Percentiles rank a stretch among this genome's conserved stretches.
Conservation (phyloP, 768 basidiomycete species). For the Phlegmacium glaucopus region DNA sequence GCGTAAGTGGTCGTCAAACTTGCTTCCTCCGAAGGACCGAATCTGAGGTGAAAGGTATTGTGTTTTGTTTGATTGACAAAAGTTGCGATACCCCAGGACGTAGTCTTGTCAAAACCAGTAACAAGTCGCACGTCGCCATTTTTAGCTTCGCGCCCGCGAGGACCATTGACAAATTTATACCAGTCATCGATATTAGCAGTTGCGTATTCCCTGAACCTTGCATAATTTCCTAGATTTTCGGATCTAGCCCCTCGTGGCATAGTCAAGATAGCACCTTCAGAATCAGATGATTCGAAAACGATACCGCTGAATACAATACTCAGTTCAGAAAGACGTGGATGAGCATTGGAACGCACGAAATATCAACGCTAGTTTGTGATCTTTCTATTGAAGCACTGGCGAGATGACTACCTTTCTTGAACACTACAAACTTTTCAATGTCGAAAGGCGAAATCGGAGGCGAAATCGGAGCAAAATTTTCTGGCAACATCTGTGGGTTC, state of each 20-base stretch:
- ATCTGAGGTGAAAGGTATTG: slow-evolving; percentile 5
- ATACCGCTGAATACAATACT: slow-evolving; percentile 1
- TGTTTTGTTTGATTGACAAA: slow-evolving; percentile 7
- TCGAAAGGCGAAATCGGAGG: slow-evolving; percentile 1
- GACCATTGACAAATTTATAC: slow-evolving; percentile 13
- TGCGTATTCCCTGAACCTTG: slow-evolving; percentile 9
- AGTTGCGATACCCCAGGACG: slow-evolving; percentile 18
- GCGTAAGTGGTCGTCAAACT: not conserved
- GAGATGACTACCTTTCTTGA: slow-evolving; percentile 8
- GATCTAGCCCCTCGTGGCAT: slow-evolving; percentile 17
- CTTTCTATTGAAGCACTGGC: slow-evolving; percentile 8
- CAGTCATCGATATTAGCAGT: slow-evolving; percentile 11
- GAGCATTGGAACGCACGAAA: slow-evolving; percentile 1
- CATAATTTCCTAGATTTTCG: slow-evolving; percentile 7
- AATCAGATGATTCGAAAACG: slow-evolving; percentile 8
- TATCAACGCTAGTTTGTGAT: not conserved
- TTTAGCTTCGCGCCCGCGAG: slow-evolving; percentile 8
- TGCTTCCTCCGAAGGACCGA: not conserved
- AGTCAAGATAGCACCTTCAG: slow-evolving; percentile 18
- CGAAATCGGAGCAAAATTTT: slow-evolving; percentile 7
- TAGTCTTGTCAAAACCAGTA: slow-evolving; percentile 13
- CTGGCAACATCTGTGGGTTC: slow-evolving; percentile 10
- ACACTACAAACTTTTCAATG: slow-evolving; percentile 4
- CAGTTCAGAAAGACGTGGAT: not conserved
- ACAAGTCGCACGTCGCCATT: slow-evolving; percentile 20